Base-by-base conservation (phyloP, 805 yeast species). In the Maudiozyma barnettii region DNA sequence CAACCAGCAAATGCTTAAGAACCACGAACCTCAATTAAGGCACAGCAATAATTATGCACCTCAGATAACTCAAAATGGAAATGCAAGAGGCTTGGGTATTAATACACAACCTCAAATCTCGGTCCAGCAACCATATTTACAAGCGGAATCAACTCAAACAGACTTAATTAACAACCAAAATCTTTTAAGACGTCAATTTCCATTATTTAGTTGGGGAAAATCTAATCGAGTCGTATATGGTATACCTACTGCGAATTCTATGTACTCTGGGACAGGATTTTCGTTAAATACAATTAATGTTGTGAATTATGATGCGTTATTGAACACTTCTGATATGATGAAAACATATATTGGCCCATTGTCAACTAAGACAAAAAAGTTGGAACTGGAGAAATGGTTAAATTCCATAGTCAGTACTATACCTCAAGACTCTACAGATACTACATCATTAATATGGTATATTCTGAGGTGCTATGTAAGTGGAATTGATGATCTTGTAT, bases 301-400 rank as follows among this genome's bases (percentile, higher is more conserved):
- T 9, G 59, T 56, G 5, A 65, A 64, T 19, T 49, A 60, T 16
- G 67, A 65, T 4, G 47, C 61, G 0, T 51, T 73, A 3, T 54
- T 75, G 10, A 56, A 57, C n/a, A 44, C 54, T 19, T 67, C 70
- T 14, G 51, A 56, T 4, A 16, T 52, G 4, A 45, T 71, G 46
- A 66, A 62, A 42, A 59, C 65, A 1, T 69, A 68, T 46, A 72
- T 71, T 7, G 63, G 71, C 0, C 95, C 96, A 0, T 67, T 87
- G 44, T 61, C 70, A 3, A 58, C 58, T 39, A 85, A 79, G 58
- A 67, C 79, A 1, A 82, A 77, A 59, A 71, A 71, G 60, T 84
- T 81, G 57, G 93, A 82, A 39, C 60, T 87, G 8, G 84, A 79
- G 50, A 76, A 81, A 48, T 84, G 95, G 83, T 54, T 82, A n/a